A percentile compares a stretch with the other conserved stretches of the same genome.
These are phyloP conservation scores for Zalaria sp. DNA, from an alignment of 2,329 filamentous ascomycete species.

Conservation along the genomic window DNA sequence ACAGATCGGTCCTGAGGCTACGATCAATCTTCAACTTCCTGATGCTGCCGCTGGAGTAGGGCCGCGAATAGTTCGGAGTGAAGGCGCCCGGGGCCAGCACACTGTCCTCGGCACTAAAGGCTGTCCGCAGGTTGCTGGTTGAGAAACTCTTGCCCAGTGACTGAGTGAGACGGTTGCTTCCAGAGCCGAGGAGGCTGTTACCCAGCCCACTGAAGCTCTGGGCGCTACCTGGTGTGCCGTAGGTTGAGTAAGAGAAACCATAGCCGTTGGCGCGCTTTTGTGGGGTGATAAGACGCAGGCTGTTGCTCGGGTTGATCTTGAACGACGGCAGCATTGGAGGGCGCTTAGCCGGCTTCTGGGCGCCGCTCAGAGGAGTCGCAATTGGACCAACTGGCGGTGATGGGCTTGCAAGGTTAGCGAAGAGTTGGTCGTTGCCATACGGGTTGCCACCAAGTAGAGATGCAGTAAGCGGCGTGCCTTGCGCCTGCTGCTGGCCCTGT, in stretches of 20 bases:
- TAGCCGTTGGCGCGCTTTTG: conserved; percentile 62
- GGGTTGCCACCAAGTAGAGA: conserved; percentile 67
- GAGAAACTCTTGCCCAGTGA: conserved; percentile 78
- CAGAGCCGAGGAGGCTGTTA: conserved; percentile 46
- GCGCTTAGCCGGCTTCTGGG: conserved; percentile 62
- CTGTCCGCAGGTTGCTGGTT: conserved; percentile 70
- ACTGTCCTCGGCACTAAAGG: conserved; percentile 70
- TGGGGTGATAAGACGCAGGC: conserved; percentile 67
- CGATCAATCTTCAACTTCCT: conserved; percentile 92
- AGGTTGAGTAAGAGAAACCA: conserved; percentile 86
- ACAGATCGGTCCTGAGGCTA: conserved; percentile 58
- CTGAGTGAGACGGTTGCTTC: conserved; percentile 49
- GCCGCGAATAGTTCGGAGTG: conserved; percentile 40
- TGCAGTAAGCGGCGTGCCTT: conserved; percentile 48
- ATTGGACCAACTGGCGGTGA: conserved; percentile 69
- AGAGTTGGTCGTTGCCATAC: conserved; percentile 79
- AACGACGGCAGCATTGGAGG: conserved; percentile 66
- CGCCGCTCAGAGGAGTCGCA: conserved; percentile 72
- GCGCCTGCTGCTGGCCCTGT: conserved; percentile 27
- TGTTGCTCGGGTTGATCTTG: conserved; percentile 70
- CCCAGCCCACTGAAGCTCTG: conserved; percentile 57
- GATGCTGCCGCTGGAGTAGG: conserved; percentile 57
- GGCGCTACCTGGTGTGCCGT: conserved; percentile 64
- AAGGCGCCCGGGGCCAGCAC: conserved; percentile 78
- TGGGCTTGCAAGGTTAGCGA: conserved; percentile 55